Base-by-base conservation (phyloP, 148 eudicot genomes). In the Silene uniflora region DNA sequence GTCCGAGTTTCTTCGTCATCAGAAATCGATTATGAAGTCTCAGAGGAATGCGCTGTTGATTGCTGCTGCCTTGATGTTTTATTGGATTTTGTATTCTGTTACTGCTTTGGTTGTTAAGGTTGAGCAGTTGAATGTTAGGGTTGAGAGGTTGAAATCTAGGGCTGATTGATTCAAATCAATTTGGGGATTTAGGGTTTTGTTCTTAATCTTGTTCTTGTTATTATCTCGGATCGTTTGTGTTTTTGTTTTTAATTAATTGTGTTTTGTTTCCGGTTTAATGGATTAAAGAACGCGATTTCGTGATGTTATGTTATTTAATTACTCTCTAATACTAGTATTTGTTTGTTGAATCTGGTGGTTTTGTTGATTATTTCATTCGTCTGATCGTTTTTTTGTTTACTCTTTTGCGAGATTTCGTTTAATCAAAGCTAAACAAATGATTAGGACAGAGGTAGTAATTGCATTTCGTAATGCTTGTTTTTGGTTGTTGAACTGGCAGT, bases 21-120 rank as follows among this genome's bases (percentile, higher is more conserved):
- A 93, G 96, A 93, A 93, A 27, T 87, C 93, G 0, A 80, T 91
- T 70, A 87, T 88, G 86, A 91, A 93, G 78, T 81, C 85, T 61
- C 96, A 93, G 85, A 83, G 98, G 25, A 93, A 93, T 77, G 91
- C 89, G 6, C 83, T 91, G 4, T 80, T 91, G 14, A 91, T 91
- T 74, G 93, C 86, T 22, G 80, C 90, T 14, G 98, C 98, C 0
- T 84, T 93, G 17, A 52, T 89, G 29, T 88, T 91, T 75, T 92
- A 89, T 82, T 92, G 93, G 98, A 79, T 92, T 21, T 79, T 92
- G 44, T 92, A 83, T 74, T 84, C 93, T 19, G 91, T 93, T 8
- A 91, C 97, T 23, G 78, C 86, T 0, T 80, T 93, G 69, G 83
- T 87, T 62, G 90, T 82, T 17, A 81, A 77, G 75, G 70, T 89